Conservation (phyloP, 2,329 filamentous ascomycete species). For the Alternaria arbusti region DNA sequence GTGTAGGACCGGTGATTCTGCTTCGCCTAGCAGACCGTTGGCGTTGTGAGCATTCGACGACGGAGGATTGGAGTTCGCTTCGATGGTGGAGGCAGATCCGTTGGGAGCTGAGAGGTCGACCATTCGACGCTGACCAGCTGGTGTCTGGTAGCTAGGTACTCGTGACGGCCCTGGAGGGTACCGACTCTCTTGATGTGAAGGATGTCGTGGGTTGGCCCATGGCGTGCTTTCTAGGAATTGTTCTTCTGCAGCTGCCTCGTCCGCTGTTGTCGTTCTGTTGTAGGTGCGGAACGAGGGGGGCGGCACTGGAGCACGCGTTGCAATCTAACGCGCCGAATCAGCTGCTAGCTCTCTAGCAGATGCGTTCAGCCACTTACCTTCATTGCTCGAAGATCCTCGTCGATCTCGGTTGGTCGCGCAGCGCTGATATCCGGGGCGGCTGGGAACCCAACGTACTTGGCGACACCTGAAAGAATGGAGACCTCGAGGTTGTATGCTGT, state of each 20-base stretch:
- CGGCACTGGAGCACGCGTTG: conserved; percentile 37
- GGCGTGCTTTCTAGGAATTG: conserved; percentile 88
- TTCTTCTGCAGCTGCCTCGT: conserved; percentile 72
- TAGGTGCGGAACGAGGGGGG: conserved; percentile 44
- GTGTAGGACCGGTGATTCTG: conserved; percentile 47
- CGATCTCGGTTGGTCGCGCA: conserved; percentile 74
- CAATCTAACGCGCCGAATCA: conserved; percentile 40
- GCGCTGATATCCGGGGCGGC: conserved; percentile 85
- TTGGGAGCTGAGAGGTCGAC: conserved; percentile 45
- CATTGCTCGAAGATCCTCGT: conserved; percentile 89
- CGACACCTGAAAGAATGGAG: conserved; percentile 85
- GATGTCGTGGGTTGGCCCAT: conserved; percentile 83
- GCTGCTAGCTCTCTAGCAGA: conserved; percentile 22
- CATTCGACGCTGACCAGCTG: conserved; percentile 44
- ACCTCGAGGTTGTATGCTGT: conserved; percentile 95
- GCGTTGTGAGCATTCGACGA: conserved; percentile 38
- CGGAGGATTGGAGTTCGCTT: conserved; percentile 48
- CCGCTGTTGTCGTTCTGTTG: conserved; percentile 50
- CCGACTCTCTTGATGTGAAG: conserved; percentile 46
- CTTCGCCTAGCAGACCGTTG: conserved; percentile 38
- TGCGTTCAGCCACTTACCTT: conserved; percentile 66
- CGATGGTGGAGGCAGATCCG: conserved; percentile 49
- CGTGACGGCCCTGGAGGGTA: conserved; percentile 38
- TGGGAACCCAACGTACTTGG: conserved; percentile 95
- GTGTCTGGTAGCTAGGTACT: conserved; percentile 45